Conservation (phyloP, 352 stramenopile genomes). For the Albugo laibachii region DNA sequence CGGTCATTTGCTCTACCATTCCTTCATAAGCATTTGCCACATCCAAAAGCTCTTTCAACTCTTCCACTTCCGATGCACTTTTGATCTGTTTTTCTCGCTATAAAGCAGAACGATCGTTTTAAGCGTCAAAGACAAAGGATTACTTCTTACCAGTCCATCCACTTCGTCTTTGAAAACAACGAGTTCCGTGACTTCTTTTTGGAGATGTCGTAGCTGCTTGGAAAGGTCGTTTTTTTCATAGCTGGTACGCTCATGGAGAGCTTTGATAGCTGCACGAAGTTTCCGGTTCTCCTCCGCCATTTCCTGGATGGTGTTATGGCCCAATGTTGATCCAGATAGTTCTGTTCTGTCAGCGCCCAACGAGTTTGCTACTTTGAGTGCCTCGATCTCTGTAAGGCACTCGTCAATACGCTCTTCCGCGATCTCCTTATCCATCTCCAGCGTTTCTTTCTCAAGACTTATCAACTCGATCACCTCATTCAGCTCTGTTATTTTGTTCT, state of each 20-base stretch:
- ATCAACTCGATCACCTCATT: slow-evolving; percentile 74
- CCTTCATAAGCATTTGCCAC: slow-evolving; percentile 71
- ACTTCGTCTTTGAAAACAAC: slow-evolving; percentile 41
- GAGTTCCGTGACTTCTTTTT: slow-evolving; percentile 54
- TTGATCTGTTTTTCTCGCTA: slow-evolving; percentile 31
- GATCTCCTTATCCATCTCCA: slow-evolving; percentile 80
- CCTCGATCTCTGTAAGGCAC: slow-evolving; percentile 44
- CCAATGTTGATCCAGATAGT: slow-evolving; percentile 12
- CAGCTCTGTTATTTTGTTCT: slow-evolving; percentile 44
- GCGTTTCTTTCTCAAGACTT: slow-evolving; percentile 70
- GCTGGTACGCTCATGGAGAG: slow-evolving; percentile 52
- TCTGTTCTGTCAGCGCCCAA: slow-evolving; percentile 6
- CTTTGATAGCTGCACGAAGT: slow-evolving; percentile 57
- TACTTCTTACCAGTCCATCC: slow-evolving; percentile 30
- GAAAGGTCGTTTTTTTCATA: slow-evolving; percentile 68
- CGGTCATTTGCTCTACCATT: slow-evolving; percentile 76
- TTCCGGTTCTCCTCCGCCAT: slow-evolving; percentile 71
- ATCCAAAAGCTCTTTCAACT: slow-evolving; percentile 75
- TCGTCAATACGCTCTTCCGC: slow-evolving; percentile 67
- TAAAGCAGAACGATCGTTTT: not conserved
- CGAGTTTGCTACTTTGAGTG: slow-evolving; percentile 40
- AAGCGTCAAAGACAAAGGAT: not conserved
- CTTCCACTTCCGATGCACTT: slow-evolving; percentile 43
- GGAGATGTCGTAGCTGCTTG: slow-evolving; percentile 53
- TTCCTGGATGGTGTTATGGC: slow-evolving; percentile 11